Conservation (phyloP, 2,329 filamentous ascomycete species). For the Rhexocercosporidium sp. region DNA sequence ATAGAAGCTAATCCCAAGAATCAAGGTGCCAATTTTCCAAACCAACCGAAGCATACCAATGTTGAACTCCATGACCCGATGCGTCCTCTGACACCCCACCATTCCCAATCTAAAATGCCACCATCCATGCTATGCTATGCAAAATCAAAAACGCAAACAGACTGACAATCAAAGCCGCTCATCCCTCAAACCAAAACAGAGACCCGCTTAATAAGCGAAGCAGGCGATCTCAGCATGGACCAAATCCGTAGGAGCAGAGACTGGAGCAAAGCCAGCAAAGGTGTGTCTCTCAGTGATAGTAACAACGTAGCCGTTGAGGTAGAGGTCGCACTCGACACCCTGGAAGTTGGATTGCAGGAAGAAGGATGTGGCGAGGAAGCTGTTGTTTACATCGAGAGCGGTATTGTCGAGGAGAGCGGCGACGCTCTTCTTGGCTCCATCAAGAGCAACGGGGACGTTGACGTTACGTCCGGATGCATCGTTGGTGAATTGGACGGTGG, state of each 20-base stretch:
- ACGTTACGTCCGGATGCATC: slow-evolving; percentile 6
- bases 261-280: slow-evolving; percentile 12
- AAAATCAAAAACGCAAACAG: too few species aligned
- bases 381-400: slow-evolving; percentile 14
- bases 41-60: too few species aligned
- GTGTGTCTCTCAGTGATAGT: slow-evolving; percentile 12
- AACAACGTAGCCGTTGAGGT: background rate
- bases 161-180: too few species aligned
- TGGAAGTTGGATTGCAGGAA: slow-evolving; percentile 18
- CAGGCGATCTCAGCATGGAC: background rate
- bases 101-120: too few species aligned
- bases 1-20: too few species aligned
- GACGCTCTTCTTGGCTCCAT: background rate
- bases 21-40: too few species aligned
- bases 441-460: slow-evolving; percentile 8
- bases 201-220: background rate
- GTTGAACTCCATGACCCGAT: too few species aligned
- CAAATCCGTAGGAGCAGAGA: background rate
- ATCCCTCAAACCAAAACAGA: too few species aligned
- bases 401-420: slow-evolving; percentile 4
- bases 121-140: too few species aligned
- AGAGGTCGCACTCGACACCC: slow-evolving; percentile 14
- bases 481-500: slow-evolving; percentile 16
- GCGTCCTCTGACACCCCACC: too few species aligned
- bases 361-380: slow-evolving; percentile 14